phyloP scores from a whole-genome alignment of 345 rosid species.

The Eucalyptus guilfoylei region DNA sequence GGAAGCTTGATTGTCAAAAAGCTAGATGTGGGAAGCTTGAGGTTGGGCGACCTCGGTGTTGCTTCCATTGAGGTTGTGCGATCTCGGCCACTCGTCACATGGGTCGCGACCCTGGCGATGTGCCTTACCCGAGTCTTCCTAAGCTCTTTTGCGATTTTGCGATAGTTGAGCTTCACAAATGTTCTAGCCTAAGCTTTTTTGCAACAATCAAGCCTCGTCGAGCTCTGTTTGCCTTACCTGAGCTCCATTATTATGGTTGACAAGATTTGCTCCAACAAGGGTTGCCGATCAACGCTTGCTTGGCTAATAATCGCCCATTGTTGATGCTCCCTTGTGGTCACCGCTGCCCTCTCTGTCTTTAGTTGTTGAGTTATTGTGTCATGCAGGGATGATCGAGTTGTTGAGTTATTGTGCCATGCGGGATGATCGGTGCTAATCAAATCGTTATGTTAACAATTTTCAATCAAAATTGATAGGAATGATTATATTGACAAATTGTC shows the following conservation, averaged over 20 bases:
- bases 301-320: neutral
- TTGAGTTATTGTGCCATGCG: neutral
- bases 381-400: neutral
- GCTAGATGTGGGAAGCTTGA: neutral
- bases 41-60: neutral
- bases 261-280: neutral
- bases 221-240: neutral
- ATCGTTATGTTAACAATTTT: rapidly evolving
- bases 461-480: neutral
- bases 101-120: neutral
- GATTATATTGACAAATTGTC: neutral
- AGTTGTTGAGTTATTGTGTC: neutral
- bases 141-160: neutral
- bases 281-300: neutral
- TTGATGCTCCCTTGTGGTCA: neutral
- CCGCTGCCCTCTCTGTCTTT: neutral
- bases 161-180: neutral
- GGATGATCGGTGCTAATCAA: neutral
- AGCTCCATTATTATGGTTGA: neutral
- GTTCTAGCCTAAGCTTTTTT: neutral
- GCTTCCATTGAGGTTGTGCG: neutral
- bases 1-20: neutral
- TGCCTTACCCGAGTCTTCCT: neutral
- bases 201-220: neutral
- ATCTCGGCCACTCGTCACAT: neutral